Conservation (phyloP, 257 asterid genomes). For the Eustoma russellianum region DNA sequence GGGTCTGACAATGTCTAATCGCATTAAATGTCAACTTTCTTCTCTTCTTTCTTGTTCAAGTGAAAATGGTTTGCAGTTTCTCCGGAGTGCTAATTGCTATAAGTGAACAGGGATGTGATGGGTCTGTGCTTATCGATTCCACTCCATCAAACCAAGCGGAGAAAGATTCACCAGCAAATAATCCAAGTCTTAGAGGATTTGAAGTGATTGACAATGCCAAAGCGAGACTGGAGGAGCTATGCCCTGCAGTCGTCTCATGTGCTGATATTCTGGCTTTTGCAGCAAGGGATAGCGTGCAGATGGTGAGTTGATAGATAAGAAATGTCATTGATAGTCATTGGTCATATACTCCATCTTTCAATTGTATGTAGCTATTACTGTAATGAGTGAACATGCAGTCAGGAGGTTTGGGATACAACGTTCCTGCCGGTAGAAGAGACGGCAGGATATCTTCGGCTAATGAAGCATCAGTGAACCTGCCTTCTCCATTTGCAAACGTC, state of each 20-base stretch:
- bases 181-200: slow-evolving; percentile 69
- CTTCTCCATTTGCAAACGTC: slow-evolving; percentile 35
- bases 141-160: slow-evolving; percentile 50
- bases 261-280: slow-evolving; percentile 83
- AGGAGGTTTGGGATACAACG: slow-evolving; percentile 51
- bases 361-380: too few relatives aligned
- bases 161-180: slow-evolving; percentile 65
- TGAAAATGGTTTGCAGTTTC: too few relatives aligned
- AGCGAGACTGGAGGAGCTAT: slow-evolving; percentile 39
- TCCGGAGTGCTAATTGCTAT: too few relatives aligned
- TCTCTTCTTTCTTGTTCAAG: background rate
- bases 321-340: too few relatives aligned
- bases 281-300: slow-evolving; percentile 67
- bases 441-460: slow-evolving; percentile 51
- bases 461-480: slow-evolving; percentile 42
- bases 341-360: too few relatives aligned
- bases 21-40: background rate
- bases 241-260: slow-evolving; percentile 55
- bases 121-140: slow-evolving; percentile 64
- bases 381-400: slow-evolving; percentile 22
- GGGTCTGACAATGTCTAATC: too few relatives aligned
- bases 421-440: slow-evolving; percentile 70
- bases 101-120: slow-evolving; percentile 68
- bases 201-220: slow-evolving; percentile 60
- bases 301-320: slow-evolving; percentile 19